Evolutionary conservation across 1,284 basidiomycete genomes (phyloP), one percentile per base, ranked within the genome.

Genomic region (Naganishia liquefaciens): DNA sequence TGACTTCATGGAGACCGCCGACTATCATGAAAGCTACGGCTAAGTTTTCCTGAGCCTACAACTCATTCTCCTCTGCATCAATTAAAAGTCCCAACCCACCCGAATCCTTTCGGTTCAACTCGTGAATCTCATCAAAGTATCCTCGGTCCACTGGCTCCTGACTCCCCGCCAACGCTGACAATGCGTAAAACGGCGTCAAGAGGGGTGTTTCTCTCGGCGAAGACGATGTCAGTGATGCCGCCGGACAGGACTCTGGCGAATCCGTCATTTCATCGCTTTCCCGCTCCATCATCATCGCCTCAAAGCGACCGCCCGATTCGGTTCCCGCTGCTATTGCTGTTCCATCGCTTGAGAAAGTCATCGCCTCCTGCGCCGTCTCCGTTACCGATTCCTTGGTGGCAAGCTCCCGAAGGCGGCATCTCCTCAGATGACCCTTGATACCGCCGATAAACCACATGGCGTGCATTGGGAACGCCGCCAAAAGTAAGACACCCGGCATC

Each of bases 401-500:
- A 21, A 10, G 13, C 13, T 5, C 47, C 10, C 13, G 47, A 15
- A 25, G 47, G 2, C 47, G 49, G 23, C 68, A 72, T 10, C 82
- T 77, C 67, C 79, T 79, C 47, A 83, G 54, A 68, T 85, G 84
- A 0, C 85, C 84, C 57, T 75, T 78, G 47, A 86, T 52, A 58
- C 83, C 85, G 11, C 81, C 82, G 5, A 70, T 67, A 76, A 86
- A 86, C 85, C 85, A 86, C 39, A 76, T 72, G 2, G 77, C 79
- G 68, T 87, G 85, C 58, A 86, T 73, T 1, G 81, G 80, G 37
- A 84, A 78, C n/a, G 84, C 81, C 52, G 76, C 68, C 3, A 72
- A 68, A 58, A 85, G 76, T 60, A 84, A 72, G 23, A 75, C 63
- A 0, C 77, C 73, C 1, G 84, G 84, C 1, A 81, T 69, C 53